Conservation (phyloP, 1,284 basidiomycete genomes). For the Ganoderma boninense region DNA sequence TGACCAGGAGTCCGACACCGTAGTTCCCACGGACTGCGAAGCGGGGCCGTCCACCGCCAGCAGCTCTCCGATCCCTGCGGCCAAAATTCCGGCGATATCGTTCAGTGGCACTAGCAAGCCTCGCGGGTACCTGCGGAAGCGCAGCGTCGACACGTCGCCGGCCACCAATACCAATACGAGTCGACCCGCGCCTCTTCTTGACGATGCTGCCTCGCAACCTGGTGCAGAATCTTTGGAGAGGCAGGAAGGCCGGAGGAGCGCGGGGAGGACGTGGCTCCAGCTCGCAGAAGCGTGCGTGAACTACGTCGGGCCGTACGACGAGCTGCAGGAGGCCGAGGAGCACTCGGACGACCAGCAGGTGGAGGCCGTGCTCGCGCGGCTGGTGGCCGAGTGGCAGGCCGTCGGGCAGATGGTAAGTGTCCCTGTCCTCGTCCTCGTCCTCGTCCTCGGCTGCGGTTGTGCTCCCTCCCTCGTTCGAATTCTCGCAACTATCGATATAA, state of each 20-base stretch:
- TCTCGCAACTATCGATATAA: no score
- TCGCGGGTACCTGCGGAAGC: neutral
- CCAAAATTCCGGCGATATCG: neutral
- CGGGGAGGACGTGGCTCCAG: slow-evolving; percentile 32
- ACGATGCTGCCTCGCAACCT: neutral
- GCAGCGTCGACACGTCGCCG: neutral
- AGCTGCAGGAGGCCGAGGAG: slow-evolving; percentile 54
- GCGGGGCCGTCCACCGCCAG: neutral
- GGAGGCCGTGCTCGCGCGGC: slow-evolving; percentile 49
- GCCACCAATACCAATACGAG: no score
- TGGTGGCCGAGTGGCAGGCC: slow-evolving; percentile 45
- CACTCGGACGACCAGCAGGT: slow-evolving; percentile 60
- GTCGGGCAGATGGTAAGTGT: slow-evolving; percentile 20
- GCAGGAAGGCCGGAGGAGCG: neutral
- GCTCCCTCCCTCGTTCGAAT: no score
- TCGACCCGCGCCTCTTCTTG: neutral
- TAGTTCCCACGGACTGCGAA: slow-evolving; percentile 3
- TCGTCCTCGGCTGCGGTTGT: neutral
- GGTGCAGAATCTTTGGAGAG: neutral
- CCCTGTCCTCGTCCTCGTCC: neutral
- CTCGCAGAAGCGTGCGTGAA: slow-evolving; percentile 52
- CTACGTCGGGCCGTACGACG: slow-evolving; percentile 61
- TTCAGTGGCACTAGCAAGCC: neutral
- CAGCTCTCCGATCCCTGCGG: neutral
- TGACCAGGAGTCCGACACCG: neutral